Base-by-base conservation (phyloP, 768 basidiomycete genomes). In the Boletus coccyginus region DNA sequence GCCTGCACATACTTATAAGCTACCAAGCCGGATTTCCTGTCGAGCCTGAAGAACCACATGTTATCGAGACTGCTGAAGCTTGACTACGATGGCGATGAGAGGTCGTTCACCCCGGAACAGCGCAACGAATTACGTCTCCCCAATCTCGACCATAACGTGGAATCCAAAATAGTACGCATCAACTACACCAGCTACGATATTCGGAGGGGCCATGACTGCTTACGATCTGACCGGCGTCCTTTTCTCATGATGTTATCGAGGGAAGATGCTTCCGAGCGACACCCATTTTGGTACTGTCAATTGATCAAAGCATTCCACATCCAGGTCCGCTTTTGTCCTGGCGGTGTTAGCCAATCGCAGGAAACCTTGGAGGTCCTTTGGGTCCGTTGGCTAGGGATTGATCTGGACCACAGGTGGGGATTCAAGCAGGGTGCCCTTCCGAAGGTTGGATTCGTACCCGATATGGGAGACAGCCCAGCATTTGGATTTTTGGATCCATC, bases 181-280 rank as follows among this genome's bases (percentile, higher is more conserved):
- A 57, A 56, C 19, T 56, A 56, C 14, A 51, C 43, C 0, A 38
- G 19, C 16, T 56, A 56, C 4, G 36, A 56, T 8, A 40, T 56
- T 17, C 19, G 14, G 14, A 32, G 46, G 17, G 46, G 9, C 1
- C 14, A 48, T 8, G 33, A 48, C 19, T 35, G 3, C 10, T 16
- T 43, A 12, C 17, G 17, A 12, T 7, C 46, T 29, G 27, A 21
- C 5, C 1, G n/a, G n/a, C 7, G 7, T 24, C 24, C 39, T 6
- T 27, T 42, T 13, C 31, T 54, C 10, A 48, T 54, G 40, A 54
- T 40, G 9, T 3, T 35, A 4, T 54, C 33, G 1, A 48, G 46
- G 21, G 24, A 54, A 48, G 40, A 54, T 9, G 40, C 24, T 27
- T 11, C 43, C 3, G 12, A 36, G 1, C 10, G 11, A 13, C 53